A percentile compares a stretch with the other conserved stretches of the same genome.
Evolutionary conservation across 2,329 filamentous ascomycete species (phyloP).

Genomic region (Neobulgaria alba): DNA sequence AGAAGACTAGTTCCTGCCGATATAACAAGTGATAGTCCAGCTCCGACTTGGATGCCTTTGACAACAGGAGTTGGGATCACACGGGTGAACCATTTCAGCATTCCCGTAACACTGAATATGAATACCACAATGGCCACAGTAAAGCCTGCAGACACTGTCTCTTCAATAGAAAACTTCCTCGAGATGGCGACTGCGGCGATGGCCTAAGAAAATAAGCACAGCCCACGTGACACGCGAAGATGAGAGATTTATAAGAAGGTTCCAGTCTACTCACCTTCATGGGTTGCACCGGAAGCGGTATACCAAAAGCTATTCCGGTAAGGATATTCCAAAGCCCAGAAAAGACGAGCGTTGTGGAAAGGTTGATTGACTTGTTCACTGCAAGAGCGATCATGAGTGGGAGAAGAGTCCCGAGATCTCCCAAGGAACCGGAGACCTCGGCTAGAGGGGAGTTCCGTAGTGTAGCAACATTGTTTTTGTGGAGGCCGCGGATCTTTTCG

Average conservation of each 20-base stretch:
- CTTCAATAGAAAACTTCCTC: constrained; percentile 52
- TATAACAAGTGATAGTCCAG: constrained; percentile 74
- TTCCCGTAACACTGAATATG: constrained; percentile 67
- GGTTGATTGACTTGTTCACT: constrained; percentile 66
- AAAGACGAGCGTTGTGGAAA: constrained; percentile 79
- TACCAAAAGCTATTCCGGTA: constrained; percentile 75
- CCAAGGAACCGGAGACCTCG: constrained; percentile 82
- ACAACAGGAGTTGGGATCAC: constrained; percentile 71
- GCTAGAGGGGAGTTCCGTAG: constrained; percentile 48
- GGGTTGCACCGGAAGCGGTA: constrained; percentile 88
- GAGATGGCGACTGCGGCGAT: constrained; percentile 86
- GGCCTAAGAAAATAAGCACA: constrained; percentile 47
- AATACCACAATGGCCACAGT: constrained; percentile 68
- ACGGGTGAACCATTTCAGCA: constrained; percentile 65
- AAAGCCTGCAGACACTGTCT: constrained; percentile 76
- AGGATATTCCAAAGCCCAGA: constrained; percentile 80
- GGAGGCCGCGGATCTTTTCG: constrained; percentile 17
- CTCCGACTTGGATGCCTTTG: constrained; percentile 91
- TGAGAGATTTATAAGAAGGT: background rate
- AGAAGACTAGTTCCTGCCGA: constrained; percentile 65
- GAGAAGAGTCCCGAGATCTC: constrained; percentile 82
- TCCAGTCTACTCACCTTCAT: constrained; percentile 44
- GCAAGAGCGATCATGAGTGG: constrained; percentile 84
- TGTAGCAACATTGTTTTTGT: constrained; percentile 44
- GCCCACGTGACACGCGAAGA: constrained; percentile 1